Evolutionary conservation across 2,329 filamentous ascomycete species (phyloP), one percentile per base, ranked within the genome.

Genomic region (Ceratocystis variospora): DNA sequence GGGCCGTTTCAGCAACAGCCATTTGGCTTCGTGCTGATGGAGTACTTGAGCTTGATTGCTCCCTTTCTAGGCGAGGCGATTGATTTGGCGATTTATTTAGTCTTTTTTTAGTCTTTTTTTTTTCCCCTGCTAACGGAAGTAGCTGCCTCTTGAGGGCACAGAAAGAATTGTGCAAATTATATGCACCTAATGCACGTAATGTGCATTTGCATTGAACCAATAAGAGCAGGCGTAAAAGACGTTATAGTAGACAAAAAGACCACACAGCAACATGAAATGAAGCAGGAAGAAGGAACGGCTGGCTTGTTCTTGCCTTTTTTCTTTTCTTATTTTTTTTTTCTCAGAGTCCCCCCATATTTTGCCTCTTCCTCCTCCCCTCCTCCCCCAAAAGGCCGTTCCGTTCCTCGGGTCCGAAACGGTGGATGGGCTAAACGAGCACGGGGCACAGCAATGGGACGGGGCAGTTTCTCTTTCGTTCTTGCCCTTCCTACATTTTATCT

Each of bases 371-470:
- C 48, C 22, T 28, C 10, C 12, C 53, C 10, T 57, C 53, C 28
- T 57, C 53, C 22, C 28, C 53, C 48, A 50, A 50, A 50, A 50
- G 48, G 17, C 48, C 48, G 48, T 50, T 50, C 48, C 48, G 48
- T 50, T 12, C 12, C 17, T 50, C 48, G 48, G 48, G 48, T 50
- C 48, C 53, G 53, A 57, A 57, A 57, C 53, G 53, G 53, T 57
- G 53, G 22, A 33, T 57, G 53, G 53, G 28, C 22, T 17, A 57
- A 57, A 50, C n/a, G 48, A 50, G 48, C 48, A 50, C 48, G 7
- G 48, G n/a, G n/a, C 46, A 48, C 17, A 19, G 22, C 48, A 50
- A 19, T 22, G 48, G 19, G 8, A 50, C 48, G 22, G 48, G 4
- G 10, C 37, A 41, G 48, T 50, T 25, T 19, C 48, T 22, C n/a